These are phyloP conservation scores for Trichoderma gamsii DNA, from an alignment of 495 filamentous ascomycete genomes.

Conservation along the genomic window DNA sequence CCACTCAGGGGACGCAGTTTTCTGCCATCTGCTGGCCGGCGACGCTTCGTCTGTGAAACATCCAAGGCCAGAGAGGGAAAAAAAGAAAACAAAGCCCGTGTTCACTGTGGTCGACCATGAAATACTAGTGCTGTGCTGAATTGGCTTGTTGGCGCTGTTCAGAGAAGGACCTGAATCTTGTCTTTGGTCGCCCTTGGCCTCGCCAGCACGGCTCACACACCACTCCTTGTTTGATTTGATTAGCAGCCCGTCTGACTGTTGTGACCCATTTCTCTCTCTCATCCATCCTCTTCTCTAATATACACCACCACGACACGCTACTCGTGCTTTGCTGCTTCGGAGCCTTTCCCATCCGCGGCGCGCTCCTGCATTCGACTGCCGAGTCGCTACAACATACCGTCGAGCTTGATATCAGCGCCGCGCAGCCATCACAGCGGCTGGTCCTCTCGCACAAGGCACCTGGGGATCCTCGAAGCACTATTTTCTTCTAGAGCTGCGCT, in stretches of 20 bases:
- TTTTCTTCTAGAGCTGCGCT: background rate
- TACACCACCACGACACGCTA: background rate
- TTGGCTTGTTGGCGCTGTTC: background rate
- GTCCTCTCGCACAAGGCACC: background rate
- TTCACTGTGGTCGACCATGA: background rate
- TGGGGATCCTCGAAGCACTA: background rate
- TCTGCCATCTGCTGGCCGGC: slow-evolving; percentile 8
- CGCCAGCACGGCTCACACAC: background rate
- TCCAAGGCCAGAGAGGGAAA: background rate
- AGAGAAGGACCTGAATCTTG: background rate
- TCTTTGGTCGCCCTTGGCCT: slow-evolving; percentile 1
- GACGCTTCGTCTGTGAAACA: slow-evolving; percentile 11
- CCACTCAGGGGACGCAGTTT: slow-evolving; percentile 3
- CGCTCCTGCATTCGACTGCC: background rate
- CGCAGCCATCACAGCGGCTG: background rate
- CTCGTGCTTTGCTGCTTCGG: background rate
- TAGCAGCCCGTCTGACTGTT: background rate
- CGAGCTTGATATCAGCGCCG: no score
- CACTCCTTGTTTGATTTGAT: background rate
- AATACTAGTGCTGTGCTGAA: background rate
- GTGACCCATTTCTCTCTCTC: background rate
- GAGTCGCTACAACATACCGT: background rate
- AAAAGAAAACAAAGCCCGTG: background rate
- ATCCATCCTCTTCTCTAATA: background rate
- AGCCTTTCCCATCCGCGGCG: background rate